These are phyloP conservation scores for Clarkia xantiana DNA, from an alignment of 345 rosid genomes.

Conservation along the genomic window DNA sequence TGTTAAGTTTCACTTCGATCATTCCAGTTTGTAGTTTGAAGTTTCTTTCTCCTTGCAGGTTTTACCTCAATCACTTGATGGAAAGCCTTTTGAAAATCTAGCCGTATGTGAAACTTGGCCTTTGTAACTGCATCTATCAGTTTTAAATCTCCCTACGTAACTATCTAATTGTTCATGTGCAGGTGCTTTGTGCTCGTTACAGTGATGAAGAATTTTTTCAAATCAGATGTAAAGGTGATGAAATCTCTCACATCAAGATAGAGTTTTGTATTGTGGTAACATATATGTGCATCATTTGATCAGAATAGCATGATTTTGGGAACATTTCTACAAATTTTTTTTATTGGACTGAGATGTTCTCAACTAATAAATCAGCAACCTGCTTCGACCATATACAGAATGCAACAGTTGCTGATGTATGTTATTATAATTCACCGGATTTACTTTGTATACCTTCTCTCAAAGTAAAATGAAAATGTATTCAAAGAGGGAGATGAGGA, in stretches of 20 bases:
- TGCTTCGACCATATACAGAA: no score
- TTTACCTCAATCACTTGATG: constrained; percentile 50
- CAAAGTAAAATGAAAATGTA: no score
- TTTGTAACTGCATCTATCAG: neutral
- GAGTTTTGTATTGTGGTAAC: no score
- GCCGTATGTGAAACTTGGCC: constrained; percentile 38
- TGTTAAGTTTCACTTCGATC: constrained; percentile 1
- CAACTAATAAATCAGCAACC: no score
- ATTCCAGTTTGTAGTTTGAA: neutral
- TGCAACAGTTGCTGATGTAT: no score
- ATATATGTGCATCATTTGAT: no score
- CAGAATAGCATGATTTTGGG: no score
- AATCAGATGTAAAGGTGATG: constrained; percentile 64
- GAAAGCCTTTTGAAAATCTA: constrained; percentile 38
- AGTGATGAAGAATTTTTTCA: constrained; percentile 68
- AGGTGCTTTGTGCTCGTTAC: constrained; percentile 79
- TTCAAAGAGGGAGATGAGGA: no score
- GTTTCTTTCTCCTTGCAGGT: constrained; percentile 26
- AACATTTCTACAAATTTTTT: no score
- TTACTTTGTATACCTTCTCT: no score
- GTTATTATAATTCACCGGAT: no score
- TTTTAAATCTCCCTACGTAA: neutral
- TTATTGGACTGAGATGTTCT: no score
- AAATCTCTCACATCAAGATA: neutral
- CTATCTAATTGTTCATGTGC: constrained; percentile 1